Evolutionary conservation across 192 early-diverging fungal genomes (phyloP).

Genomic region (Coemansia sp.): DNA sequence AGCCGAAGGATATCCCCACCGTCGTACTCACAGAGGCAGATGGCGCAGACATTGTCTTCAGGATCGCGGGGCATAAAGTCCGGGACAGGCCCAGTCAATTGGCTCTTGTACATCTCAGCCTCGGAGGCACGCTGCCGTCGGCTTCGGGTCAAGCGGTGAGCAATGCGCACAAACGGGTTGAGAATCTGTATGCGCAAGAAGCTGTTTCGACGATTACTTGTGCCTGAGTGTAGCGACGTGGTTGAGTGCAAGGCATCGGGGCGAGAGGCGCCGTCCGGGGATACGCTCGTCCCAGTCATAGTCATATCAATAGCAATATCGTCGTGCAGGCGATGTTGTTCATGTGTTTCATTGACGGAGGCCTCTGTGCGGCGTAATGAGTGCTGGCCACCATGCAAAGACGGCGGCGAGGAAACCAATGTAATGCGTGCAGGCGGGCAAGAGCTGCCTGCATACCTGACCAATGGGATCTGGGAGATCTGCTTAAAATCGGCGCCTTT

Average conservation of each 20-base stretch:
- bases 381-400: constrained; percentile 19
- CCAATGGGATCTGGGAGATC: constrained; percentile 67
- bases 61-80: constrained; percentile 57
- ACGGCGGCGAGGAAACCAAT: constrained; percentile 36
- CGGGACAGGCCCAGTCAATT: constrained; percentile 37
- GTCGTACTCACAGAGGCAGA: constrained; percentile 76
- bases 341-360: background rate
- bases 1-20: constrained; percentile 71
- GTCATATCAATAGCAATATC: background rate
- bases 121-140: constrained; percentile 46
- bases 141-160: constrained; percentile 40
- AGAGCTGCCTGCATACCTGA: constrained; percentile 55
- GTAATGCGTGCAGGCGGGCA: background rate
- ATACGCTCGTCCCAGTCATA: no score
- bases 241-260: constrained; percentile 22
- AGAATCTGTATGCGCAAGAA: constrained; percentile 33
- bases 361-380: background rate
- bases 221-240: constrained; percentile 31
- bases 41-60: constrained; percentile 73
- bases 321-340: background rate
- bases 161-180: constrained; percentile 48
- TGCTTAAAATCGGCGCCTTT: constrained; percentile 68
- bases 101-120: constrained; percentile 39
- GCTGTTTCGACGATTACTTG: constrained; percentile 20
- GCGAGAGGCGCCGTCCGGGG: constrained; percentile 6